phyloP scores from a whole-genome alignment of 768 basidiomycete species.

The Calvatia gigantea region DNA sequence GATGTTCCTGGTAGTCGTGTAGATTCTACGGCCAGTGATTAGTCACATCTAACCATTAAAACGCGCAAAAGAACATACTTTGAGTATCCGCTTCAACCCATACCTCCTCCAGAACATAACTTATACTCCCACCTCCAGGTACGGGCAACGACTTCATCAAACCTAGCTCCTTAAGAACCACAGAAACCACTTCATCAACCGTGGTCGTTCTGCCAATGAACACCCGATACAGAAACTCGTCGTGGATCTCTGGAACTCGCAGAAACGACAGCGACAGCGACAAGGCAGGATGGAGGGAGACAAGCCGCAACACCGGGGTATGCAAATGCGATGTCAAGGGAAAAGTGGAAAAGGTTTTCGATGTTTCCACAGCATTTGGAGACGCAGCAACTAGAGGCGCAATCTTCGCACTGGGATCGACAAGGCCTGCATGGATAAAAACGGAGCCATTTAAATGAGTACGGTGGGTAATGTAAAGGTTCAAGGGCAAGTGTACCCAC shows the following conservation, averaged over 20 bases:
- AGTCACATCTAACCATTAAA: constrained; percentile 6
- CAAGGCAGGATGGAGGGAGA: constrained; percentile 65
- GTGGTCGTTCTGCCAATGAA: constrained; percentile 60
- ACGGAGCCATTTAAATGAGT: background rate
- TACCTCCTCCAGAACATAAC: constrained; percentile 73
- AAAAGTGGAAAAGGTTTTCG: constrained; percentile 66
- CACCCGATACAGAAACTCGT: constrained; percentile 61
- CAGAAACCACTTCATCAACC: constrained; percentile 50
- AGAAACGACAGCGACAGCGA: constrained; percentile 50
- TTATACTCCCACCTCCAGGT: constrained; percentile 63
- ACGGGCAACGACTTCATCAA: constrained; percentile 62
- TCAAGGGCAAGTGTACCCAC: constrained; percentile 30
- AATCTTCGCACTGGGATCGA: constrained; percentile 41
- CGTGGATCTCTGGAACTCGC: constrained; percentile 75
- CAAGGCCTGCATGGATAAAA: constrained; percentile 37
- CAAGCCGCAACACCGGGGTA: constrained; percentile 62
- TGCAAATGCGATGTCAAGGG: constrained; percentile 67
- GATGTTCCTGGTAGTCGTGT: constrained; percentile 42
- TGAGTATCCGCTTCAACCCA: constrained; percentile 50
- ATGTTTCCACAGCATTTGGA: constrained; percentile 27
- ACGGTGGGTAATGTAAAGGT: background rate
- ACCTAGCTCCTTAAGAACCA: constrained; percentile 61
- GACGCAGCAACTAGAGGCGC: constrained; percentile 47
- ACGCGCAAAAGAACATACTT: constrained; percentile 42
- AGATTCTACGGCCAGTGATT: constrained; percentile 27